Evolutionary conservation across 2,329 filamentous ascomycete genomes (phyloP).

Genomic region (Fusarium guadeloupense): DNA sequence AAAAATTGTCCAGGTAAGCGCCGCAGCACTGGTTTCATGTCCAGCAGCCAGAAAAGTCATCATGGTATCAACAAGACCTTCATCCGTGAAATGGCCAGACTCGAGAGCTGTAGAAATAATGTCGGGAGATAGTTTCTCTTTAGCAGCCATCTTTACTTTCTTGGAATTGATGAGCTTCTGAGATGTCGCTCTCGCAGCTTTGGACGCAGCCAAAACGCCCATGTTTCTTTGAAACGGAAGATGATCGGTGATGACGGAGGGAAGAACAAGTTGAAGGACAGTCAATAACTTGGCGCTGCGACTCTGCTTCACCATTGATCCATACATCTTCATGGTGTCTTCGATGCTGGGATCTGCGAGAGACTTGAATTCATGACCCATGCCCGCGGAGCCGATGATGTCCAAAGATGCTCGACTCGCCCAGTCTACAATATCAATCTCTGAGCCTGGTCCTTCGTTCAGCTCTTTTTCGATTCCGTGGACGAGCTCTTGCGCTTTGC

Average conservation of each 20-base stretch:
- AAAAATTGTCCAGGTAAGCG: constrained; percentile 54
- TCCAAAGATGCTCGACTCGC: constrained; percentile 43
- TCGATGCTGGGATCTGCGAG: constrained; percentile 45
- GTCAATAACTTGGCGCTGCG: constrained; percentile 31
- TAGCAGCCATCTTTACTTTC: constrained; percentile 28
- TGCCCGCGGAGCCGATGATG: constrained; percentile 48
- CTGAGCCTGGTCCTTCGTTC: neutral
- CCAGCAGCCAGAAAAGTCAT: constrained; percentile 43
- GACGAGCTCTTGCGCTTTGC: constrained; percentile 23
- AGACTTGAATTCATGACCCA: constrained; percentile 48
- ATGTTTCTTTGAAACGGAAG: constrained; percentile 28
- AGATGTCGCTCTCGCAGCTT: constrained; percentile 28
- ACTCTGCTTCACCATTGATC: constrained; percentile 41
- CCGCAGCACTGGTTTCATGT: constrained; percentile 56
- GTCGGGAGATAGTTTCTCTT: constrained; percentile 46
- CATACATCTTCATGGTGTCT: constrained; percentile 43
- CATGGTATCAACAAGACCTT: constrained; percentile 22
- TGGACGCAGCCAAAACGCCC: constrained; percentile 24
- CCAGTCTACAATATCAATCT: constrained; percentile 27
- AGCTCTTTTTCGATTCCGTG: constrained; percentile 4
- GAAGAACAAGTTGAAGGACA: constrained; percentile 23
- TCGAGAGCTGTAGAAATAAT: constrained; percentile 51
- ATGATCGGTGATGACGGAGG: constrained; percentile 24
- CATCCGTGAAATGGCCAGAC: constrained; percentile 40
- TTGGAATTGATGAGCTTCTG: constrained; percentile 48